Base-by-base conservation (phyloP, 768 basidiomycete genomes). In the Pleurotus salmoneostramineus region DNA sequence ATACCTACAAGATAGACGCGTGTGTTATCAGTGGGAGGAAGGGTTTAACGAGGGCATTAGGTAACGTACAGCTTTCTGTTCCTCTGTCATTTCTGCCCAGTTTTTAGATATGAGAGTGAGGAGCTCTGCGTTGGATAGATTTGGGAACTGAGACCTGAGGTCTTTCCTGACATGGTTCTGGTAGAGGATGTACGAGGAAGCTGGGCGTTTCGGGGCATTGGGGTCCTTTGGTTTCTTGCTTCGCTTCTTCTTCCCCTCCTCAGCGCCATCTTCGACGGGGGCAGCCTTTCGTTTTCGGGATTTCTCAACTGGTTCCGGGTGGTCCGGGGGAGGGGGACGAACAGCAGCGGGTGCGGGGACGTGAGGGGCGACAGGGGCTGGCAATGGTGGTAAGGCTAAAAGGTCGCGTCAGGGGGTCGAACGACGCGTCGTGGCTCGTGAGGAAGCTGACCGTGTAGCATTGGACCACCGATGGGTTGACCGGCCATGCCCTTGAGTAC, bases 101-200 rank as follows among this genome's bases (percentile, higher is more conserved):
- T 82, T 79, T 58, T 83, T 82, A 12, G 88, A 78, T 62, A 97
- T 91, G 63, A 88, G 67, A 35, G 68, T 68, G 64, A 97, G 73
- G 37, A 97, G 72, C 57, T 95, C 93, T 40, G 81, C 69, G 68
- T 97, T 87, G 37, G 80, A 71, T 58, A 93, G 70, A 6, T 75
- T 71, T 7, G 91, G 88, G 68, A 89, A 73, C 63, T 79, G 71
- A 40, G 77, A 76, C 75, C 88, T 86, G 63, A 95, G 78, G 58
- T 83, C 77, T 59, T 83, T 82, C 69, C 94, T 88, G 56, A 94
- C 80, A 11, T 91, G 89, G 68, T 96, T 97, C 75, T 98, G 96
- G 80, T 89, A 98, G 63, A 95, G 76, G 66, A 98, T 84, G 74
- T 96, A 98, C 15, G 94, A 93, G 5, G 91, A 91, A 11, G 93